A percentile compares a stretch with the other conserved stretches of the same genome.
phyloP scores from a whole-genome alignment of 2,329 filamentous ascomycete species.

The Aspergillus flavus region DNA sequence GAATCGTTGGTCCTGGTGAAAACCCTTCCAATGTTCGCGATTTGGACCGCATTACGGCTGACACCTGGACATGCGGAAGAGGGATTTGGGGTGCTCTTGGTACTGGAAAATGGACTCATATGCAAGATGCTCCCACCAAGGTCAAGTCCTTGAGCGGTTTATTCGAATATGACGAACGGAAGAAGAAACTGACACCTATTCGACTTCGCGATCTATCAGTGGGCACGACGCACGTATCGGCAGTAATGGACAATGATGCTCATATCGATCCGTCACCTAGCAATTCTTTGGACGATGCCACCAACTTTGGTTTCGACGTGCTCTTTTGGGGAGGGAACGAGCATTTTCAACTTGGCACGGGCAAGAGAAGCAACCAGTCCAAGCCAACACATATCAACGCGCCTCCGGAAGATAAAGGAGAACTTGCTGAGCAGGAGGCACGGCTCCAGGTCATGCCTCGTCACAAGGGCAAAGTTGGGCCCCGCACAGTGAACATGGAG shows the following conservation, averaged over 20 bases:
- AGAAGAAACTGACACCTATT: constrained; percentile 72
- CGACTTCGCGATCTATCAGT: constrained; percentile 72
- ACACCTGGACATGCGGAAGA: constrained; percentile 84
- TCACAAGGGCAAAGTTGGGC: constrained; percentile 69
- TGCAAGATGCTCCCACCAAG: constrained; percentile 75
- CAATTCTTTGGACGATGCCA: constrained; percentile 65
- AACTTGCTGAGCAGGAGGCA: constrained; percentile 65
- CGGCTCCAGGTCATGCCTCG: constrained; percentile 80
- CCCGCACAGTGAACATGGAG: constrained; percentile 74
- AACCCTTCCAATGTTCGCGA: constrained; percentile 44
- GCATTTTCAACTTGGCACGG: constrained; percentile 87
- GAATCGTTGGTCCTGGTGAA: constrained; percentile 53
- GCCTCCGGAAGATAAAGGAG: constrained; percentile 65
- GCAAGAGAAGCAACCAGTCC: constrained; percentile 79
- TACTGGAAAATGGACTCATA: constrained; percentile 85
- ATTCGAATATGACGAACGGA: constrained; percentile 81
- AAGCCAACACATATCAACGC: constrained; percentile 78
- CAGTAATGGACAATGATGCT: constrained; percentile 80
- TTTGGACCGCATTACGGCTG: constrained; percentile 64
- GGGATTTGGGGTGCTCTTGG: constrained; percentile 84
- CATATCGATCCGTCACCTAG: constrained; percentile 59
- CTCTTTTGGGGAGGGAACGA: constrained; percentile 96
- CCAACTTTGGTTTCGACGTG: constrained; percentile 86
- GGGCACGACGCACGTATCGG: constrained; percentile 78
- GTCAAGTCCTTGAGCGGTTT: constrained; percentile 81